Evolutionary conservation across 2,329 filamentous ascomycete genomes (phyloP).

Genomic region (Alternaria metachromatica): DNA sequence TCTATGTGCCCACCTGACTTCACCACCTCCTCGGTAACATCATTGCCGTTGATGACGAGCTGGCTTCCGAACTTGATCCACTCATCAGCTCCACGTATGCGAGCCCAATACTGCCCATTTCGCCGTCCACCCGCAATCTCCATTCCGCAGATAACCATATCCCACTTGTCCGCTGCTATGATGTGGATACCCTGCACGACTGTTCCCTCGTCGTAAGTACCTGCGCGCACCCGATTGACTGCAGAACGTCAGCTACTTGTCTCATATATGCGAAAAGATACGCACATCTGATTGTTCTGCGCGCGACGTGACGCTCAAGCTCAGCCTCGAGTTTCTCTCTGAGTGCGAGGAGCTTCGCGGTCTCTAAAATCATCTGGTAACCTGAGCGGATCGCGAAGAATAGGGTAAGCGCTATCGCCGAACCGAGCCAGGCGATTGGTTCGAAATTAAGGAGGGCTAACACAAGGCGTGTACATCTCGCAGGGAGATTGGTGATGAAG

Average conservation of each 20-base stretch:
- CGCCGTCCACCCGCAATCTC: background rate
- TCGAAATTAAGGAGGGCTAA: background rate
- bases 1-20: background rate
- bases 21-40: background rate
- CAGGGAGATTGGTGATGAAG: background rate
- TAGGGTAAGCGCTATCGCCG: background rate
- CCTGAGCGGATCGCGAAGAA: fast-evolving
- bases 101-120: background rate
- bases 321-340: background rate
- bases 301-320: background rate
- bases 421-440: background rate
- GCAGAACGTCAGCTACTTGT: background rate
- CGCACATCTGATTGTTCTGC: background rate
- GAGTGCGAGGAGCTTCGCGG: background rate
- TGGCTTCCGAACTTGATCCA: background rate
- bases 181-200: background rate
- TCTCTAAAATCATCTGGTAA: background rate
- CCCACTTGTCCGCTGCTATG: background rate
- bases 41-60: background rate
- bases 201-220: background rate
- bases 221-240: background rate
- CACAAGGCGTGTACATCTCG: background rate
- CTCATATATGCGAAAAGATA: background rate
- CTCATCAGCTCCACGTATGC: background rate
- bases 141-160: background rate